phyloP scores from a whole-genome alignment of 1,139 yeast species.

The Fermentozyma sake region DNA sequence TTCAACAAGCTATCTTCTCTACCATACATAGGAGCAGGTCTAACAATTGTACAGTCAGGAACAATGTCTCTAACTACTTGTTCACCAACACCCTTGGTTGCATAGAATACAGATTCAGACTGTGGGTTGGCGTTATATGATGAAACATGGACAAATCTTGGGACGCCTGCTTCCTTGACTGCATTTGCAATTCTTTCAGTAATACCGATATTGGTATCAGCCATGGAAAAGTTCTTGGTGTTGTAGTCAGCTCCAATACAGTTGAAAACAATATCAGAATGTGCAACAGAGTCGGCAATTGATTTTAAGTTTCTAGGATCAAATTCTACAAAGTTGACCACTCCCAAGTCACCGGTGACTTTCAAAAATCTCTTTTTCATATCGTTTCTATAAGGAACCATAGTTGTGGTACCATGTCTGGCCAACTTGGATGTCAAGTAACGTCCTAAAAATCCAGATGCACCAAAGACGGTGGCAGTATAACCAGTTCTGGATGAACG shows the following conservation, averaged over 20 bases:
- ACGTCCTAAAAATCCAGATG: conserved; percentile 75
- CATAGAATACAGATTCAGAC: conserved; percentile 66
- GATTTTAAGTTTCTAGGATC: conserved; percentile 76
- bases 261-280: conserved; percentile 80
- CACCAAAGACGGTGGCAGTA: conserved; percentile 88
- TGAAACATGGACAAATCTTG: conserved; percentile 76
- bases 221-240: conserved; percentile 79
- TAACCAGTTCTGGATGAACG: conserved; percentile 87
- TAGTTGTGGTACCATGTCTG: conserved; percentile 73
- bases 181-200: conserved; percentile 77
- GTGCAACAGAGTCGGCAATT: conserved; percentile 73
- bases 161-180: conserved; percentile 65
- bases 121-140: conserved; percentile 72
- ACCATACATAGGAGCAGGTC: conserved; percentile 83
- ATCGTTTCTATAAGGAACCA: conserved; percentile 79
- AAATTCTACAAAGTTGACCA: conserved; percentile 78
- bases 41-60: conserved; percentile 79
- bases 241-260: conserved; percentile 73
- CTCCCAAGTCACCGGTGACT: conserved; percentile 84
- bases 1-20: conserved; percentile 70
- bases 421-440: conserved; percentile 70
- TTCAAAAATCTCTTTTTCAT: conserved; percentile 75
- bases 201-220: conserved; percentile 78
- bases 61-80: conserved; percentile 59
- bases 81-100: conserved; percentile 81